phyloP scores from a whole-genome alignment of 148 eudicot species.

The Heliosperma pusillum region DNA sequence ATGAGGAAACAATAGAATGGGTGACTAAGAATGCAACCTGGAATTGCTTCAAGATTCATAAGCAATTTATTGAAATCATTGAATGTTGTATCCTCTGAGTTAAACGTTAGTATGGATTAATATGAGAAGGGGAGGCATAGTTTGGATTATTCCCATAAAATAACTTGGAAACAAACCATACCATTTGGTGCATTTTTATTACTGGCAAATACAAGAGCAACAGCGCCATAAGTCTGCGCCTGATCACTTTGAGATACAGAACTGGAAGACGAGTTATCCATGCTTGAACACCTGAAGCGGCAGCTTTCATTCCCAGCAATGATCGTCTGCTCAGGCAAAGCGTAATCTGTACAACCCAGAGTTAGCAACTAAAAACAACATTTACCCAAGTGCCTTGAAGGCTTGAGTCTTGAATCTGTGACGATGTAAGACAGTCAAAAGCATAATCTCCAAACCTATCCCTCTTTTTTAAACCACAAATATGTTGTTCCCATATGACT shows the following conservation, averaged over 20 bases:
- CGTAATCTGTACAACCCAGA: slow-evolving; percentile 55
- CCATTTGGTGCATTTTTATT: slow-evolving; percentile 52
- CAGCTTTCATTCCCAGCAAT: slow-evolving; percentile 73
- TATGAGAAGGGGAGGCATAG: neutral
- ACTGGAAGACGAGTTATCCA: slow-evolving; percentile 13
- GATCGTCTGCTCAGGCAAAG: slow-evolving; percentile 47
- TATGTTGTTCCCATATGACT: neutral
- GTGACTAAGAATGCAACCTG: neutral
- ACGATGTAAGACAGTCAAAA: neutral
- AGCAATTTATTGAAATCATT: neutral
- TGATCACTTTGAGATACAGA: slow-evolving; percentile 4
- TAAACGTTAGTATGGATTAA: too few relatives aligned
- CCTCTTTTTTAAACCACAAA: neutral
- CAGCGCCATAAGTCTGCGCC: slow-evolving; percentile 32
- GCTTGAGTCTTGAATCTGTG: neutral
- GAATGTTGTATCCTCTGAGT: neutral
- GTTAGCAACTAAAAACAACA: slow-evolving; percentile 10
- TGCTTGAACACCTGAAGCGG: slow-evolving; percentile 36
- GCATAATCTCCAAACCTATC: neutral
- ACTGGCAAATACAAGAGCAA: slow-evolving; percentile 68
- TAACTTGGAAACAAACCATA: slow-evolving; percentile 17
- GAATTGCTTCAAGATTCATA: neutral
- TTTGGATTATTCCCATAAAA: neutral
- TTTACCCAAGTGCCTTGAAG: neutral
- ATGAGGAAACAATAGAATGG: neutral